These are phyloP conservation scores for Phytophthora sp. DNA, from an alignment of 352 stramenopile species.

Conservation along the genomic window DNA sequence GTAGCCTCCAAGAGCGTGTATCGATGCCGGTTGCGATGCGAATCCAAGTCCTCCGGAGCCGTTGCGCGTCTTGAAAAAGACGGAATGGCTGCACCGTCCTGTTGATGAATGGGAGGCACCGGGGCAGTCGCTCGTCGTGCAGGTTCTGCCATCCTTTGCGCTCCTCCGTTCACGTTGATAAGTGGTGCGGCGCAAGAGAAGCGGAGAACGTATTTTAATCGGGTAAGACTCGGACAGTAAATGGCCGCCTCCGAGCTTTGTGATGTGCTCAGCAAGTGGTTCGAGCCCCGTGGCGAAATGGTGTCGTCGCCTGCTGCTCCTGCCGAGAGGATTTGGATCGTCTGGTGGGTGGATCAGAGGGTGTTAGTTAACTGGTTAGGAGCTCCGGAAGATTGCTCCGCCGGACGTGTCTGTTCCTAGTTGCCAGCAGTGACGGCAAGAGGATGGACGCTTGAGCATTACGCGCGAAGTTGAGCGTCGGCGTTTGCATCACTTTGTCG, in stretches of 20 bases:
- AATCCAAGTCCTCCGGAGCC: conserved; percentile 14
- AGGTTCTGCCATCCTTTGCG: conserved; percentile 29
- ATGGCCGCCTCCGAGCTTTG: conserved; percentile 11
- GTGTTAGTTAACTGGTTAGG: conserved; percentile 22
- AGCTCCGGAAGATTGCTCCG: conserved; percentile 6
- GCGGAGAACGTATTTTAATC: no score
- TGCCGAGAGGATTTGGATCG: conserved; percentile 29
- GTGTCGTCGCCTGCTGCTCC: not conserved
- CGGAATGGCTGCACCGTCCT: conserved; percentile 16
- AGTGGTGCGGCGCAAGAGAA: conserved; percentile 23
- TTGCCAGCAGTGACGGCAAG: conserved; percentile 32
- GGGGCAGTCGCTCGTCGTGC: conserved; percentile 34
- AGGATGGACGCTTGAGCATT: conserved; percentile 16
- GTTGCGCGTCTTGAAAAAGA: conserved; percentile 29
- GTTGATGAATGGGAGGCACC: conserved; percentile 8
- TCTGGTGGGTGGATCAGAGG: conserved; percentile 37
- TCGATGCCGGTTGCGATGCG: not conserved
- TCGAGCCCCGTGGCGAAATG: conserved; percentile 6
- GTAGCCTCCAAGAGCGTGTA: conserved; percentile 24
- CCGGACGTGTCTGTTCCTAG: conserved; percentile 23
- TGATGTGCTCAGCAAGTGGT: conserved; percentile 21
- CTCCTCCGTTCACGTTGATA: conserved; percentile 24
- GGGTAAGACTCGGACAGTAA: conserved; percentile 3
- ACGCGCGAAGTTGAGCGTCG: conserved; percentile 6
- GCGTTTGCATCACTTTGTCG: conserved; percentile 6